A percentile compares a stretch with the other conserved stretches of the same genome.
Evolutionary conservation across 73 alveolate species (phyloP).

Genomic region (Tetrahymena elliotti): DNA sequence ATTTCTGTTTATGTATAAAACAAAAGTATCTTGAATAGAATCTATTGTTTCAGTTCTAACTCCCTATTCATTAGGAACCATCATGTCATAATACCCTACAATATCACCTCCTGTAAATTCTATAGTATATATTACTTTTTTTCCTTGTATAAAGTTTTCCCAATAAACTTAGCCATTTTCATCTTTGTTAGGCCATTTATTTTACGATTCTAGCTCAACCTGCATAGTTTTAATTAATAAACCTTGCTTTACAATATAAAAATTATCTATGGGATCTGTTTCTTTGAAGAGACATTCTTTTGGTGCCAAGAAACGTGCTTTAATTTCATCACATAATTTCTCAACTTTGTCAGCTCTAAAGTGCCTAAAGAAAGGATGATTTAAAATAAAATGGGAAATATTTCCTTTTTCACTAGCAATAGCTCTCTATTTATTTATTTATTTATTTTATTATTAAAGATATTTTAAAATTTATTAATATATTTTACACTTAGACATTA

Average conservation of each 20-base stretch:
- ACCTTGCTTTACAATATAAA: constrained; percentile 36
- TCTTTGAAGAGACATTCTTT: constrained; percentile 38
- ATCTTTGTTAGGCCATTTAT: constrained; percentile 31
- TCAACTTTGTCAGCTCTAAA: constrained; percentile 32
- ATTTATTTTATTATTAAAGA: background rate
- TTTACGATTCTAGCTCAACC: constrained; percentile 20
- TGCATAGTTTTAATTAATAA: constrained; percentile 6
- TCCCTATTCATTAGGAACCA: background rate
- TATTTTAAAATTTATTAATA: background rate
- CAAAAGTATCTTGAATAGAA: constrained; percentile 29
- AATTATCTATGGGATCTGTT: constrained; percentile 31
- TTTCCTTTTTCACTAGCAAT: background rate
- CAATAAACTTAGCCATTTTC: constrained; percentile 16
- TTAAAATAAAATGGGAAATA: background rate
- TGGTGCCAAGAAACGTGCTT: constrained; percentile 31
- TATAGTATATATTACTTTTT: constrained; percentile 2
- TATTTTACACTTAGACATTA: constrained; percentile 8
- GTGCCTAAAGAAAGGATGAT: constrained; percentile 19
- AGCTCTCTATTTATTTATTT: constrained; percentile 14
- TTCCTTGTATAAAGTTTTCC: background rate
- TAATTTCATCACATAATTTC: constrained; percentile 35
- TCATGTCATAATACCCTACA: constrained; percentile 33
- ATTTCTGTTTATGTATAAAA: background rate
- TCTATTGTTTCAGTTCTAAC: constrained; percentile 42
- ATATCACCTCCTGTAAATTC: constrained; percentile 9